These are phyloP conservation scores for Petunia axillaris DNA, from an alignment of 257 asterid species.

Conservation along the genomic window DNA sequence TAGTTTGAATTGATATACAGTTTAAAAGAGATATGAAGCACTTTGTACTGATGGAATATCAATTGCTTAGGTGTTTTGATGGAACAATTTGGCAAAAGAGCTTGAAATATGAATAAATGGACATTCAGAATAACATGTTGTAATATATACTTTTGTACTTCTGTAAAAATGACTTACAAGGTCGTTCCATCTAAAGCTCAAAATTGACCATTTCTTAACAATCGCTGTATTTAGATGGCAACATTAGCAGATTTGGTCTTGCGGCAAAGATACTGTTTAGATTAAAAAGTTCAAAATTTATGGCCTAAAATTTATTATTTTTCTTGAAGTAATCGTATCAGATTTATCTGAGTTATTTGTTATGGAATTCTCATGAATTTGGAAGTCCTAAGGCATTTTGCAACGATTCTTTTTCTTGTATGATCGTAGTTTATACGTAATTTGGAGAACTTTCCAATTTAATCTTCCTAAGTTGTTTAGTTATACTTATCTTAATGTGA, in stretches of 20 bases:
- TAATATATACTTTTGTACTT: too few relatives aligned
- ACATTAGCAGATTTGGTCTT: conserved; percentile 87
- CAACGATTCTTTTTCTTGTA: conserved; percentile 91
- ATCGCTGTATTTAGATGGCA: conserved; percentile 64
- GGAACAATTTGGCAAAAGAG: conserved; percentile 79
- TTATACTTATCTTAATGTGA: not conserved
- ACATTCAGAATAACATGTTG: not conserved
- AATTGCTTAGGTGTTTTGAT: conserved; percentile 76
- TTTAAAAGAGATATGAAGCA: too few relatives aligned
- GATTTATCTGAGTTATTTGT: not conserved
- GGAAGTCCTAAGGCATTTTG: conserved; percentile 96
- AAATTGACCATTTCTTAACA: not conserved
- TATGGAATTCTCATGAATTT: conserved; percentile 69
- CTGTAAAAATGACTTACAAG: too few relatives aligned
- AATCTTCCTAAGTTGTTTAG: not conserved
- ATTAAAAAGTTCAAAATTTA: not conserved
- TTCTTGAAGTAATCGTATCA: not conserved
- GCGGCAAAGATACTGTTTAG: conserved; percentile 90
- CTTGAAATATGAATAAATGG: conserved; percentile 93
- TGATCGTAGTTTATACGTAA: not conserved
- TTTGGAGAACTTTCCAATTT: not conserved
- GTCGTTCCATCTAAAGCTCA: too few relatives aligned
- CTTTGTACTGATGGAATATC: conserved; percentile 46
- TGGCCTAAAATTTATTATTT: not conserved
- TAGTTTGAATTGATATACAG: too few relatives aligned